phyloP scores from a whole-genome alignment of 192 early-diverging fungal genomes.

The Ambispora gerdemannii region DNA sequence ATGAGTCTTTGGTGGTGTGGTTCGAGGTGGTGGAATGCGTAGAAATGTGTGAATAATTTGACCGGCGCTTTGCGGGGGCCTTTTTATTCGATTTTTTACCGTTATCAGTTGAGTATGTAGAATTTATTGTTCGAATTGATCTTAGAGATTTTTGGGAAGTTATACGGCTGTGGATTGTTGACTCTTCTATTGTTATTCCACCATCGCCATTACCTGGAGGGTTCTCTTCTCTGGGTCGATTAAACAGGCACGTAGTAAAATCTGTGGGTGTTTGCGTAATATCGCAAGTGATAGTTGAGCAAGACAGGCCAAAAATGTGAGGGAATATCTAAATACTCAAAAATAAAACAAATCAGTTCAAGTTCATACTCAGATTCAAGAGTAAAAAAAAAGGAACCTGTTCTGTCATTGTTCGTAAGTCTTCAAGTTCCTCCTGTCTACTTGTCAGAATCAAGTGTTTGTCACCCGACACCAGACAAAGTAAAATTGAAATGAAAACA shows the following conservation, averaged over 20 bases:
- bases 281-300: constrained; percentile 23
- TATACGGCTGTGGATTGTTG: background rate
- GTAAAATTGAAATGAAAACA: constrained; percentile 52
- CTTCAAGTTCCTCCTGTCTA: constrained; percentile 36
- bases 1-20: background rate
- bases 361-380: background rate
- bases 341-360: background rate
- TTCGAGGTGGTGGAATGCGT: background rate
- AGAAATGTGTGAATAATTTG: constrained; percentile 22
- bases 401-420: constrained; percentile 46
- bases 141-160: constrained; percentile 9
- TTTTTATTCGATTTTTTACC: background rate
- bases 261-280: constrained; percentile 17
- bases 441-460: constrained; percentile 52
- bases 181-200: background rate
- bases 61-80: constrained; percentile 9
- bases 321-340: constrained; percentile 13
- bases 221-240: constrained; percentile 10
- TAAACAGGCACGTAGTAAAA: constrained; percentile 14
- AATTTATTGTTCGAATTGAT: constrained; percentile 18
- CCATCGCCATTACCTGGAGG: background rate
- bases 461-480: constrained; percentile 49
- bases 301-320: constrained; percentile 11
- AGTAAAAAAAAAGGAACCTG: constrained; percentile 34
- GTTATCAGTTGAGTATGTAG: constrained; percentile 18